Evolutionary conservation across 345 rosid genomes (phyloP).

Genomic region (Diplotaxis tenuifolia): DNA sequence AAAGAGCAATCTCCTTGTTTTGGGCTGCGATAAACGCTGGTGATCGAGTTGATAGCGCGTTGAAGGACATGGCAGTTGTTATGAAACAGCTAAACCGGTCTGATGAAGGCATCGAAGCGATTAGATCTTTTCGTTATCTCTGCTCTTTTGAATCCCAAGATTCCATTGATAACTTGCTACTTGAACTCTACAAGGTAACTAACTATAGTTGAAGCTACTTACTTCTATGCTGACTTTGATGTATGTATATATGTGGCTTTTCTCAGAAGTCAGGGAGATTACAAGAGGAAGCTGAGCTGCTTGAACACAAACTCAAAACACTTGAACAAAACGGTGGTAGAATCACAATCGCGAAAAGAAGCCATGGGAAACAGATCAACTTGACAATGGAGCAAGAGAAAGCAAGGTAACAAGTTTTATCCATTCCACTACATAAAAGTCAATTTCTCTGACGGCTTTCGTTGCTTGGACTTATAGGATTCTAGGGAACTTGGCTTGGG

Average conservation of each 20-base stretch:
- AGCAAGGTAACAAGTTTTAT: not conserved
- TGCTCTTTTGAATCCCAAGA: constrained; percentile 77
- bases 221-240: not conserved
- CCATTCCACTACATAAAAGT: not conserved
- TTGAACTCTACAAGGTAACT: constrained; percentile 74
- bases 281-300: constrained; percentile 30
- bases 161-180: constrained; percentile 76
- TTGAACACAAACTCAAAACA: constrained; percentile 21
- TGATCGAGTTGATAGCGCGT: constrained; percentile 66
- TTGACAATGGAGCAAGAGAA: constrained; percentile 25
- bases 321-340: constrained; percentile 17
- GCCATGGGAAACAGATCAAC: not conserved
- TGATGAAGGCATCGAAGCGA: constrained; percentile 85
- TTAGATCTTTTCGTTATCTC: constrained; percentile 65
- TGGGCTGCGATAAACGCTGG: constrained; percentile 86
- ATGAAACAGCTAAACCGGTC: constrained; percentile 62
- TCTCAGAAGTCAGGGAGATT: constrained; percentile 28
- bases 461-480: constrained; percentile 43
- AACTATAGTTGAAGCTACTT: not conserved
- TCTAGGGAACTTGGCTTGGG: constrained; percentile 81
- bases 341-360: not conserved
- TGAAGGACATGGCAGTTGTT: constrained; percentile 76
- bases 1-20: constrained; percentile 60
- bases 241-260: not conserved
- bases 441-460: not conserved